phyloP scores from a whole-genome alignment of 169 alveolate genomes.

The Cyclospora cayetanensis region DNA sequence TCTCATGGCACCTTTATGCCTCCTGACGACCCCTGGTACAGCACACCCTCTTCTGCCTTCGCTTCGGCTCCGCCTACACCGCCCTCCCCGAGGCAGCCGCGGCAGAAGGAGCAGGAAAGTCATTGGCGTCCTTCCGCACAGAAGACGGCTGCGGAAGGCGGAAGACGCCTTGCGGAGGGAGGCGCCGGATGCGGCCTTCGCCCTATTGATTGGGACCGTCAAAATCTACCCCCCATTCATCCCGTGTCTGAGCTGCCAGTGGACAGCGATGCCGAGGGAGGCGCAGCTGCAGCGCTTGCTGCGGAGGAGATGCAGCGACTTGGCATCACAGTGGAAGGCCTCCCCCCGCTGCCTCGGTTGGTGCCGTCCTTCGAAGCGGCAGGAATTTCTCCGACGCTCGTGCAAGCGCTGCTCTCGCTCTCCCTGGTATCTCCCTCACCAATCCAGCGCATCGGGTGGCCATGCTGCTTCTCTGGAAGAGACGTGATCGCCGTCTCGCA shows the following conservation, averaged over 20 bases:
- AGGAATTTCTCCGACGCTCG: slow-evolving; percentile 91
- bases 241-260: neutral
- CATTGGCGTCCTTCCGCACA: no score
- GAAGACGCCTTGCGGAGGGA: neutral
- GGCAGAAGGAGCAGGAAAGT: neutral
- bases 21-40: no score
- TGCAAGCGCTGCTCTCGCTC: slow-evolving; percentile 82
- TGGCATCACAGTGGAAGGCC: slow-evolving; percentile 37
- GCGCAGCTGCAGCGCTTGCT: neutral
- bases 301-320: neutral
- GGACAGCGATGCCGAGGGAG: slow-evolving; percentile 16
- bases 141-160: neutral
- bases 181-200: neutral
- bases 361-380: slow-evolving; percentile 89
- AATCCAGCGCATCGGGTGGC: slow-evolving; percentile 95
- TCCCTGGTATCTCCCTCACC: slow-evolving; percentile 93
- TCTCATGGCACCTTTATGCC: no score
- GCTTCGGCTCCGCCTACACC: neutral
- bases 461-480: slow-evolving; percentile 74
- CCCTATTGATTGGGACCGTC: neutral
- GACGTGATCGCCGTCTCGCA: slow-evolving; percentile 99
- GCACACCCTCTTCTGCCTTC: no score
- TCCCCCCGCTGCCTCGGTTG: slow-evolving; percentile 88
- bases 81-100: neutral
- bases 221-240: neutral